Evolutionary conservation across 441 rosid genomes (phyloP), one percentile per base, ranked within the genome.

Genomic region (Pelargonium myrrhifolium): DNA sequence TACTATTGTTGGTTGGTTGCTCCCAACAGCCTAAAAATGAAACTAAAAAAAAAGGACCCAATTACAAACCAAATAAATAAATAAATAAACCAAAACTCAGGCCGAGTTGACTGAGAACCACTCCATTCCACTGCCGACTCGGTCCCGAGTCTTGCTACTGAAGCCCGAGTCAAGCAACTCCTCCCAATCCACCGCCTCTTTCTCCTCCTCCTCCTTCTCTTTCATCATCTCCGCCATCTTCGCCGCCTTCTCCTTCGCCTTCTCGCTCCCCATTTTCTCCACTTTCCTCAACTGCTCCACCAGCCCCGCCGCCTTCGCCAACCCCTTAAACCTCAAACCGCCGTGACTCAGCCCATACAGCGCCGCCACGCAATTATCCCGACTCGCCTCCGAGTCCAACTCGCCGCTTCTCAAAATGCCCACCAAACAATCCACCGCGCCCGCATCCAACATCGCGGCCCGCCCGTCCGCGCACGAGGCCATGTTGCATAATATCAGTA

Each of bases 351-450:
- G 56, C 7, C 80, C 84, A 39, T 73, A 64, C 75, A 93, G 68
- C 21, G 84, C 92, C 3, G 85, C 79, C 12, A 87, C 80, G 26
- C 93, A 90, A 39, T 81, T 75, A 61, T 86, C 96, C 61, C 71
- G 81, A 28, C 3, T 28, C 31, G 31, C 31, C 80, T 72, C 84
- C 3, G 85, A 72, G 22, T 70, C 77, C 67, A 80, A 74, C 78
- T 79, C 80, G 1, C 31, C 68, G 49, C 81, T 77, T 20, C 68
- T 79, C 75, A 93, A 35, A 55, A 85, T 28, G 26, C 76, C 80
- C 68, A 85, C 82, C 77, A 93, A 69, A 66, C 89, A 81, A 64
- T 83, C 86, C 63, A 87, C 92, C 65, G 78, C 96, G 5, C 98
- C 97, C 65, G 93, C 80, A 76, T 89, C 93, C 78, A 89, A 68